Percentiles rank a stretch among this genome's conserved stretches.
These are phyloP conservation scores for Capsicum pubescens DNA, from an alignment of 257 asterid genomes.

Conservation along the genomic window DNA sequence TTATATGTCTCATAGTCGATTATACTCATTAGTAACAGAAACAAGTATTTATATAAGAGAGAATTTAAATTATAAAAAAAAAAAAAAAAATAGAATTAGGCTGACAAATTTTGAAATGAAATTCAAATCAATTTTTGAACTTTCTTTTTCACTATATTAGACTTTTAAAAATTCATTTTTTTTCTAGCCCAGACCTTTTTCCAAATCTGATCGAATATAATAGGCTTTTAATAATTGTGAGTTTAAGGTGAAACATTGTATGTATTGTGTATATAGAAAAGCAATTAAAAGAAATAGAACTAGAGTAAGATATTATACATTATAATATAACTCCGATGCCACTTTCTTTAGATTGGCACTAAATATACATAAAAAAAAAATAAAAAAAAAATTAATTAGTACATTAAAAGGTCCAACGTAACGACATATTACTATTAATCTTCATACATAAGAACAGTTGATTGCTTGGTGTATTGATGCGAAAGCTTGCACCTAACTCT, in stretches of 20 bases:
- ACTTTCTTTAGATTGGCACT: neutral
- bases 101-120: neutral
- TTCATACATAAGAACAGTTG: neutral
- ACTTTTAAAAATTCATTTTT: too few species aligned
- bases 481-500: slow-evolving; percentile 10
- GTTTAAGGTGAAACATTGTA: neutral
- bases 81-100: too few species aligned
- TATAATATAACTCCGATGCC: neutral
- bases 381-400: neutral
- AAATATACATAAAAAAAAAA: neutral
- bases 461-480: neutral
- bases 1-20: neutral
- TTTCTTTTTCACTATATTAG: neutral
- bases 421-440: neutral
- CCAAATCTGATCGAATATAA: too few species aligned
- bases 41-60: neutral
- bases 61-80: too few species aligned
- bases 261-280: neutral
- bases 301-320: neutral
- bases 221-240: too few species aligned
- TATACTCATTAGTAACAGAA: neutral
- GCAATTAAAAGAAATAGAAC: neutral
- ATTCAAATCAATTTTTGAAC: neutral
- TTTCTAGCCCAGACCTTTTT: too few species aligned
- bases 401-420: neutral